Base-by-base conservation (phyloP, 2,329 filamentous ascomycete species). In the Sclerotinia nivalis region DNA sequence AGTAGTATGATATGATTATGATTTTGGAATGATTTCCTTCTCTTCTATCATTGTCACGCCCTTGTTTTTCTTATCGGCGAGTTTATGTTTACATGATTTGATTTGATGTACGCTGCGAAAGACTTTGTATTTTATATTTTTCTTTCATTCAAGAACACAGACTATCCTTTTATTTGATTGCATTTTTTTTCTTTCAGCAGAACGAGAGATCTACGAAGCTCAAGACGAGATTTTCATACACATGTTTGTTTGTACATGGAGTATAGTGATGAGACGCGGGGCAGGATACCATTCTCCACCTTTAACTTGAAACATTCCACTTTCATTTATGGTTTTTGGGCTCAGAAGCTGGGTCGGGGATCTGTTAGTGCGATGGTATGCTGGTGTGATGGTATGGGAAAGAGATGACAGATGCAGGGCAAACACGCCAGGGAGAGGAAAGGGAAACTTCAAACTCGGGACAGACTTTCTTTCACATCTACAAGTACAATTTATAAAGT, bases 1-100 rank as follows among this genome's bases (percentile, higher is more conserved):
- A 77, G 81, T 20, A 84, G 83, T 69, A 84, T 85, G 83, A 85
- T 84, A 74, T 84, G 77, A 80, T 67, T 69, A n/a, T 31, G 28
- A 34, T 37, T 40, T 25, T 37, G 20, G 34, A 45, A 25, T 59
- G 43, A 45, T 61, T 69, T 68, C 69, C 65, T 75, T 70, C 72
- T 60, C 54, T 40, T 10, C 22, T 45, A 31, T 40, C 25, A n/a
- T 52, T 43, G 25, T 12, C 20, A 37, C 52, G 15, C 10, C 4
- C 22, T 47, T 25, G 10, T 50, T 62, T 13, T 50, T 64, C 47
- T 45, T 64, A 20, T 52, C 12, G 4, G 45, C 45, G 8, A 50
- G 31, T 18, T 59, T 40, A 18, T 64, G 13, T 52, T 37, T 64
- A 12, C 15, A 25, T 52, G 60, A 64, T 28, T 52, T 64, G 45